A percentile compares a stretch with the other conserved stretches of the same genome.
These are phyloP conservation scores for Wolfiporia cocos DNA, from an alignment of 1,284 basidiomycete genomes.

Conservation along the genomic window DNA sequence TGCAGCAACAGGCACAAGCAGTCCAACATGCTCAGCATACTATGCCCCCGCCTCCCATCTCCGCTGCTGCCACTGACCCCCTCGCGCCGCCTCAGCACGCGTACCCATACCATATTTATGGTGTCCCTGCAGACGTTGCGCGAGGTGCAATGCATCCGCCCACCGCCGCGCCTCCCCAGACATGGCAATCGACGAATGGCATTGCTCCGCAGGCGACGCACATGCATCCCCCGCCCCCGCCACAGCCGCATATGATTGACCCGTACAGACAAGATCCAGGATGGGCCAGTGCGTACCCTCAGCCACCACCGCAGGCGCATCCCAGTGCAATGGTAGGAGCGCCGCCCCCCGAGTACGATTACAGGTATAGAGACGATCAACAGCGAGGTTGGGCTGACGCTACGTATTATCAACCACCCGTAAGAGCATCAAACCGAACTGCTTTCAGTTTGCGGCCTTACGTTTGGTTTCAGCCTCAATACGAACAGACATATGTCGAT, in stretches of 20 bases:
- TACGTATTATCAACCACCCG: constrained; percentile 53
- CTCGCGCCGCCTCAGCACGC: constrained; percentile 28
- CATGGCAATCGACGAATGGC: constrained; percentile 54
- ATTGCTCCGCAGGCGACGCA: constrained; percentile 65
- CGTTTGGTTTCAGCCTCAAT: constrained; percentile 22
- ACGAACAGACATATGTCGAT: constrained; percentile 37
- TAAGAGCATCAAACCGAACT: too few species aligned
- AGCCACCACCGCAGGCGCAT: constrained; percentile 29
- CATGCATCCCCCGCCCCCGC: constrained; percentile 30
- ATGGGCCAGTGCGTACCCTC: constrained; percentile 39
- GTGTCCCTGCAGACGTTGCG: constrained; percentile 32
- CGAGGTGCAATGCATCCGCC: constrained; percentile 40
- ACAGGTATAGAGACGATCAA: constrained; percentile 53
- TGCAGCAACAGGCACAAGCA: constrained; percentile 14
- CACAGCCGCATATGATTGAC: constrained; percentile 34
- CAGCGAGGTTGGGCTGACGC: constrained; percentile 42
- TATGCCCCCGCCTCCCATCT: constrained; percentile 17
- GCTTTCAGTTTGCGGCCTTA: background rate
- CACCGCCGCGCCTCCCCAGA: constrained; percentile 42
- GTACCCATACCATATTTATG: constrained; percentile 44
- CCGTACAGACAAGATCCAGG: constrained; percentile 40
- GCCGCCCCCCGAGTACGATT: constrained; percentile 41
- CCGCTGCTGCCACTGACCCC: constrained; percentile 21
- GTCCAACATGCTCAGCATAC: too few species aligned
- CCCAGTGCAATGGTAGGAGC: constrained; percentile 37